Evolutionary conservation across 208 protist species (phyloP).

Genomic region (Giardia muris): DNA sequence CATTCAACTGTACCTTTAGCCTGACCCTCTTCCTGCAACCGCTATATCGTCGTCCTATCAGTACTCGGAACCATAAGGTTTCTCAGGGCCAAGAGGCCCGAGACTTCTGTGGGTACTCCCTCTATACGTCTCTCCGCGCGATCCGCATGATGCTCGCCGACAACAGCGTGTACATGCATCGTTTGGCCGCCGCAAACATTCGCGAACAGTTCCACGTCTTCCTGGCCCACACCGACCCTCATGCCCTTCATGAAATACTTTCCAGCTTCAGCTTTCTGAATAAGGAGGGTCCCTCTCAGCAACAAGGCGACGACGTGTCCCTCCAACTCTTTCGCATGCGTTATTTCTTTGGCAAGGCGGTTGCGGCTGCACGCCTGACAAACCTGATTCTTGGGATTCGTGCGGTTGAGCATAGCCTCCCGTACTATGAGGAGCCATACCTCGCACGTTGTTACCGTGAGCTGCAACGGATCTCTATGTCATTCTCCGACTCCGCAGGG

Average conservation of each 20-base stretch:
- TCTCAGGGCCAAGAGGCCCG: no score
- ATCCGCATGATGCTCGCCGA: no score
- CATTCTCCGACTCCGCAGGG: background rate
- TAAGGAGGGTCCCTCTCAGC: background rate
- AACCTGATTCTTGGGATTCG: background rate
- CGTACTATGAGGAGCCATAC: background rate
- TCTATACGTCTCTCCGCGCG: no score
- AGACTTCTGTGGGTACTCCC: no score
- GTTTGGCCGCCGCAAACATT: no score
- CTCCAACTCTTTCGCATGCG: background rate
- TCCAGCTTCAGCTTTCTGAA: background rate
- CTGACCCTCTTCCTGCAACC: background rate
- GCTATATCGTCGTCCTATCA: background rate
- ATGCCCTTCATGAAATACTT: background rate
- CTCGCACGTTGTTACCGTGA: background rate
- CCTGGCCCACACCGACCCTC: background rate
- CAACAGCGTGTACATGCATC: no score
- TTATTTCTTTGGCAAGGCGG: background rate
- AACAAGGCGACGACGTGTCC: background rate
- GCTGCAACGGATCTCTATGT: background rate
- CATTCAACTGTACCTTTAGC: background rate
- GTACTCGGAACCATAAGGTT: no score
- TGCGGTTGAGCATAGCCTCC: background rate
- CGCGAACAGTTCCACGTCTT: no score
- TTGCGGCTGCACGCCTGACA: background rate